Conservation (phyloP, 176 grass and related monocot species). For the Leersia perrieri region DNA sequence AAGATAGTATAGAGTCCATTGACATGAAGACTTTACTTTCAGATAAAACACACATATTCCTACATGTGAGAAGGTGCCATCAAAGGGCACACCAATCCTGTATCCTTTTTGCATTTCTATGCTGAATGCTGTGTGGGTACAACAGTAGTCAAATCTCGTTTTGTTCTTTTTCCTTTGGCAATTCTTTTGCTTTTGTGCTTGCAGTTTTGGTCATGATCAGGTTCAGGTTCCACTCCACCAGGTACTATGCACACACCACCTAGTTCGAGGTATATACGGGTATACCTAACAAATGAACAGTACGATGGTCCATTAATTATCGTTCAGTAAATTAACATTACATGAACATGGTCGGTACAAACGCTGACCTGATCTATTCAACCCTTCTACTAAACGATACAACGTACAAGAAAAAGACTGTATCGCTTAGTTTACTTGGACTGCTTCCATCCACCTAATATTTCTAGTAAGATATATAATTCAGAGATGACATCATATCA, state of each 20-base stretch:
- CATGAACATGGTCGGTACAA: background rate
- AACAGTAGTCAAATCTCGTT: background rate
- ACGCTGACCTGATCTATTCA: background rate
- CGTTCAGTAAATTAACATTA: slow-evolving; percentile 13
- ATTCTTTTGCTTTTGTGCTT: slow-evolving; percentile 21
- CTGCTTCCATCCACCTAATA: background rate
- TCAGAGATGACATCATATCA: background rate
- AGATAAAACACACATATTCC: background rate
- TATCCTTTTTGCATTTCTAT: background rate
- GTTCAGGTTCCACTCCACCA: slow-evolving; percentile 21
- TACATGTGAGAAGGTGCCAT: background rate
- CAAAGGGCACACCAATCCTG: background rate
- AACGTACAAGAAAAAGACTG: slow-evolving; percentile 16
- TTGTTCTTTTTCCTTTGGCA: slow-evolving; percentile 2
- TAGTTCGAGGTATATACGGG: background rate
- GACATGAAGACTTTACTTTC: background rate
- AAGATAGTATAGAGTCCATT: background rate
- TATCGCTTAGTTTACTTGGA: slow-evolving; percentile 18
- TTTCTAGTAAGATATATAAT: background rate
- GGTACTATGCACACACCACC: background rate
- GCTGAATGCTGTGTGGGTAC: background rate
- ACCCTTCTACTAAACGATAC: background rate
- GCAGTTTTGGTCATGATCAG: slow-evolving; percentile 3
- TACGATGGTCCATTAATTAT: background rate
- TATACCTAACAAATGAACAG: background rate